These are phyloP conservation scores for Hansenula sp. DNA, from an alignment of 1,139 yeast genomes.

Conservation along the genomic window DNA sequence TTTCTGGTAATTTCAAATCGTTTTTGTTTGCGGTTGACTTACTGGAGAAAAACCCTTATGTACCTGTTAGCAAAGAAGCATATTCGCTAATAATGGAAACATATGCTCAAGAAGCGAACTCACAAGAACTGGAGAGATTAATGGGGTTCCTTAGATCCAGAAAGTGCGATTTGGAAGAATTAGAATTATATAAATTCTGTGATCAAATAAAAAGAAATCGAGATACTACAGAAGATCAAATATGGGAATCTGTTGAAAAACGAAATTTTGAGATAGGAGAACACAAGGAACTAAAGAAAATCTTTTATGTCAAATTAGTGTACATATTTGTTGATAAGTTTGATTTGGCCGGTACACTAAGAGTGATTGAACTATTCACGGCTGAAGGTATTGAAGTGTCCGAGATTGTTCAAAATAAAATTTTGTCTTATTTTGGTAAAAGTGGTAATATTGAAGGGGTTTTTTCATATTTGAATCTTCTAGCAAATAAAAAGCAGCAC, in stretches of 20 bases:
- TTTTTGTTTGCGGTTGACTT: conserved; percentile 17
- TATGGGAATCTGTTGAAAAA: neutral
- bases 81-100: conserved; percentile 13
- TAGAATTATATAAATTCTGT: neutral
- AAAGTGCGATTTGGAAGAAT: neutral
- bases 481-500: neutral
- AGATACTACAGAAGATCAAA: neutral
- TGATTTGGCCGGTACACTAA: neutral
- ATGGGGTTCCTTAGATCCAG: conserved; percentile 5
- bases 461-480: neutral
- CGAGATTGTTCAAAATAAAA: neutral
- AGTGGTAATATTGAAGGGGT: neutral
- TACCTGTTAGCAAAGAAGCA: conserved; percentile 15
- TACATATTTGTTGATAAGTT: neutral
- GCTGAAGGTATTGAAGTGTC: neutral
- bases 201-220: neutral
- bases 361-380: neutral
- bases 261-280: neutral
- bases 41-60: conserved; percentile 14
- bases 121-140: conserved; percentile 10
- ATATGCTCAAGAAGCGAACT: conserved; percentile 12
- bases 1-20: conserved; percentile 14
- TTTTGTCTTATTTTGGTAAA: neutral
- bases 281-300: neutral
- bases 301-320: neutral